Conservation (phyloP, 441 rosid genomes). For the Gossypium gossypioides region DNA sequence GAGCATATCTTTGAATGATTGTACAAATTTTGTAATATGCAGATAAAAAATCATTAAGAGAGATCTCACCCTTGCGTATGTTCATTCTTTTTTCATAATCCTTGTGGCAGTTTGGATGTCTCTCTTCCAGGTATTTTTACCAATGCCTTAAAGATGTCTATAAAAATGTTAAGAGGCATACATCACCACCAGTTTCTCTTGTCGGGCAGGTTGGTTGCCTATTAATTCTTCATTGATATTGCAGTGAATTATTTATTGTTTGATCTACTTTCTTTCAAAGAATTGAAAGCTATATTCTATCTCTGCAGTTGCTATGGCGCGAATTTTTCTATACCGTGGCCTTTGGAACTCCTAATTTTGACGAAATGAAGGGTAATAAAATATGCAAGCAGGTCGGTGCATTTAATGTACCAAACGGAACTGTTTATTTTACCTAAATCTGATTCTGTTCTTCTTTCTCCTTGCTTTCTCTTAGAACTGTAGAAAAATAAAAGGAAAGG, state of each 20-base stretch:
- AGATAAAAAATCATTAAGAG: neutral
- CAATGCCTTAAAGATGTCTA: conserved; percentile 64
- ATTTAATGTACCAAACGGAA: neutral
- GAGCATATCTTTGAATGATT: neutral
- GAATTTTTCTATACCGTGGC: conserved; percentile 89
- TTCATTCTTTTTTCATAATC: conserved; percentile 9
- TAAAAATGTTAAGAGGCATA: conserved; percentile 49
- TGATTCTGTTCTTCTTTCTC: conserved; percentile 4
- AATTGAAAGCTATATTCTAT: conserved; percentile 17
- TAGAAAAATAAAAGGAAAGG: neutral
- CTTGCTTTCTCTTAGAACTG: neutral
- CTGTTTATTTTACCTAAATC: neutral
- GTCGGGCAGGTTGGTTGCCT: conserved; percentile 64
- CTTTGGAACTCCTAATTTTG: conserved; percentile 82
- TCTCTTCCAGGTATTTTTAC: conserved; percentile 88
- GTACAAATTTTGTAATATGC: neutral
- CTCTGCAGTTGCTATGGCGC: conserved; percentile 69
- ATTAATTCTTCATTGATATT: neutral
- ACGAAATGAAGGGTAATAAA: conserved; percentile 65
- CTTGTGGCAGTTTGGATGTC: conserved; percentile 83
- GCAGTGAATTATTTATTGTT: neutral
- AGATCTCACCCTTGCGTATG: neutral
- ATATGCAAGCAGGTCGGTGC: conserved; percentile 79
- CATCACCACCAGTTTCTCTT: conserved; percentile 90
- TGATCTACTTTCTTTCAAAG: neutral